Percentiles rank a stretch among this genome's conserved stretches.
Evolutionary conservation across 2,329 filamentous ascomycete species (phyloP).

Genomic region (Orbilia ellipsospora): DNA sequence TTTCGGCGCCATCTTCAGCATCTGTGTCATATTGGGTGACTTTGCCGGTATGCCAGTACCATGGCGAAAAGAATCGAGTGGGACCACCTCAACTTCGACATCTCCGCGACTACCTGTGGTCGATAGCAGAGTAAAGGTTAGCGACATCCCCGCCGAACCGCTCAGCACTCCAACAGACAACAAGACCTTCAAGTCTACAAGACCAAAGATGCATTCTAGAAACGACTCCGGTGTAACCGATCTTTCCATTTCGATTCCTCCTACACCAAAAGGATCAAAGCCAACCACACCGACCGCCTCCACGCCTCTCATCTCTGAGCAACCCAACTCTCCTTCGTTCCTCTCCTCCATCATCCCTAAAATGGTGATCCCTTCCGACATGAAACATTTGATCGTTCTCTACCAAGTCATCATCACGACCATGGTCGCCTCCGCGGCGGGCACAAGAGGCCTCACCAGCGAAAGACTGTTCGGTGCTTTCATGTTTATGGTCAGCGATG

Average conservation of each 20-base stretch:
- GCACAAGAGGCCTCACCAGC: constrained; percentile 23
- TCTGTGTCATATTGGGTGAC: constrained; percentile 34
- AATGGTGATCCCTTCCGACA: constrained; percentile 35
- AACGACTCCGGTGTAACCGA: constrained; percentile 42
- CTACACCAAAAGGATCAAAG: constrained; percentile 33
- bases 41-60: constrained; percentile 45
- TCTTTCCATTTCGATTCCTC: constrained; percentile 48
- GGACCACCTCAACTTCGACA: not conserved
- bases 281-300: constrained; percentile 28
- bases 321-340: not conserved
- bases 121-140: constrained; percentile 8
- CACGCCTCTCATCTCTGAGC: constrained; percentile 13
- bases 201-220: constrained; percentile 3
- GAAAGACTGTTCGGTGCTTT: constrained; percentile 33
- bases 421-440: constrained; percentile 48
- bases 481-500: constrained; percentile 52
- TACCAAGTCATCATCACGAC: constrained; percentile 54
- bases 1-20: constrained; percentile 22
- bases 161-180: constrained; percentile 13
- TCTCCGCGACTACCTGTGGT: constrained; percentile 20
- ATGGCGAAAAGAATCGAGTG: constrained; percentile 24
- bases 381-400: constrained; percentile 47
- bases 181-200: not conserved
- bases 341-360: constrained; percentile 24
- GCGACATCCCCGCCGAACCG: constrained; percentile 22